Conservation (phyloP, 176 grass and related monocot species). For the Avena atlantica region DNA sequence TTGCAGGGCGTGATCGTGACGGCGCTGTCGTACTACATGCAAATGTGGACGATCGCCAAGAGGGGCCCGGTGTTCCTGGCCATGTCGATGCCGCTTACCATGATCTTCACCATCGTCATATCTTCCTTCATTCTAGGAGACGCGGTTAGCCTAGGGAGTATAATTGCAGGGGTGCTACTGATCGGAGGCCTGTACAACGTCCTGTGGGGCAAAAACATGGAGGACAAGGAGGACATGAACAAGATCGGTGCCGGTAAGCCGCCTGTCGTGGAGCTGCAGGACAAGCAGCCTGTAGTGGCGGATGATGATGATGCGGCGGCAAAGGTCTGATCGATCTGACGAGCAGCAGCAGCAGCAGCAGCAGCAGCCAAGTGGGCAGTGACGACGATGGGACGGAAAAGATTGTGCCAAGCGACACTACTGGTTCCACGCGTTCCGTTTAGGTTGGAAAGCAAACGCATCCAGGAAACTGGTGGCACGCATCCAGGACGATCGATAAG, state of each 20-base stretch:
- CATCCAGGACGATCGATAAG: background rate
- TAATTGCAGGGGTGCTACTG: slow-evolving; percentile 55
- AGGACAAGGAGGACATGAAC: slow-evolving; percentile 43
- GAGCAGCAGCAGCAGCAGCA: background rate
- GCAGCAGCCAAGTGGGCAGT: background rate
- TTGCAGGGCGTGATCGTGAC: slow-evolving; percentile 66
- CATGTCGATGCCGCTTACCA: slow-evolving; percentile 72
- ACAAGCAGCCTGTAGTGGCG: slow-evolving; percentile 6
- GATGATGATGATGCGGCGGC: slow-evolving; percentile 38
- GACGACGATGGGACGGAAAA: slow-evolving; percentile 26
- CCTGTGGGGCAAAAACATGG: slow-evolving; percentile 65
- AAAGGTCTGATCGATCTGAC: slow-evolving; percentile 28
- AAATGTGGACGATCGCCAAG: slow-evolving; percentile 78
- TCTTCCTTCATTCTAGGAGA: slow-evolving; percentile 67
- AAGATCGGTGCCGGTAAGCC: slow-evolving; percentile 24
- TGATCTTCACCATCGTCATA: slow-evolving; percentile 70
- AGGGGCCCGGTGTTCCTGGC: slow-evolving; percentile 71
- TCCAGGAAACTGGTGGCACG: slow-evolving; percentile 12
- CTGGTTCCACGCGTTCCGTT: slow-evolving; percentile 25
- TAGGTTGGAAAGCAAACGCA: background rate
- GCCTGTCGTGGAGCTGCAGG: slow-evolving; percentile 35
- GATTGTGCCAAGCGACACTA: slow-evolving; percentile 14
- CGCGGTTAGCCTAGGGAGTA: slow-evolving; percentile 68
- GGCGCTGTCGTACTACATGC: slow-evolving; percentile 74
- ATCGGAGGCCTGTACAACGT: slow-evolving; percentile 69